phyloP scores from a whole-genome alignment of 352 stramenopile species.

The Globisporangium perplexum region DNA sequence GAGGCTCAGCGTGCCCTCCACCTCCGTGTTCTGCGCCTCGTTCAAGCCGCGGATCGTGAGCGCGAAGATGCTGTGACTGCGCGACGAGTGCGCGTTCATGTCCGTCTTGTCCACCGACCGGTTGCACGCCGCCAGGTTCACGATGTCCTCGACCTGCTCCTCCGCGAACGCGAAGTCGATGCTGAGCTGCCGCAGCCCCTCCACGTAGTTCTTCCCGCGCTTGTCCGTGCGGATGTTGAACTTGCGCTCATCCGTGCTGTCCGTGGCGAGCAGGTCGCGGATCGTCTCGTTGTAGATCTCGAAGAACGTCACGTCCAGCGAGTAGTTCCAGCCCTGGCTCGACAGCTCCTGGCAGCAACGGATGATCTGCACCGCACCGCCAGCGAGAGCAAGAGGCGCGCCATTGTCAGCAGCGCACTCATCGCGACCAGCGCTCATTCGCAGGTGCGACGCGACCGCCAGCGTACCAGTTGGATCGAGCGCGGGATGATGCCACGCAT shows the following conservation, averaged over 20 bases:
- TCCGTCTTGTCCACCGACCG: constrained; percentile 96
- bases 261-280: constrained; percentile 91
- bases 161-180: constrained; percentile 85
- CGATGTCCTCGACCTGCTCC: constrained; percentile 81
- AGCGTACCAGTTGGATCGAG: constrained; percentile 84
- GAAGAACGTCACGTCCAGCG: constrained; percentile 96
- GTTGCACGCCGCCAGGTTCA: constrained; percentile 88
- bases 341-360: constrained; percentile 57
- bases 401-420: neutral
- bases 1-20: constrained; percentile 93
- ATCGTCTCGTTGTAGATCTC: constrained; percentile 99
- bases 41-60: constrained; percentile 88
- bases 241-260: constrained; percentile 43
- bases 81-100: constrained; percentile 98
- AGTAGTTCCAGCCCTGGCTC: constrained; percentile 93
- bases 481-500: constrained; percentile 98
- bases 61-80: constrained; percentile 98
- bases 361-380: constrained; percentile 60
- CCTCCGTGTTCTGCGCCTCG: constrained; percentile 85
- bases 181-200: constrained; percentile 78
- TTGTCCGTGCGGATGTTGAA: constrained; percentile 80
- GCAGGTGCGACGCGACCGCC: neutral
- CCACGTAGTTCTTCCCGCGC: constrained; percentile 80
- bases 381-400: neutral
- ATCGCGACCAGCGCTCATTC: neutral